phyloP scores from a whole-genome alignment of 176 grass and related monocot species.

The Oryza coarctata region DNA sequence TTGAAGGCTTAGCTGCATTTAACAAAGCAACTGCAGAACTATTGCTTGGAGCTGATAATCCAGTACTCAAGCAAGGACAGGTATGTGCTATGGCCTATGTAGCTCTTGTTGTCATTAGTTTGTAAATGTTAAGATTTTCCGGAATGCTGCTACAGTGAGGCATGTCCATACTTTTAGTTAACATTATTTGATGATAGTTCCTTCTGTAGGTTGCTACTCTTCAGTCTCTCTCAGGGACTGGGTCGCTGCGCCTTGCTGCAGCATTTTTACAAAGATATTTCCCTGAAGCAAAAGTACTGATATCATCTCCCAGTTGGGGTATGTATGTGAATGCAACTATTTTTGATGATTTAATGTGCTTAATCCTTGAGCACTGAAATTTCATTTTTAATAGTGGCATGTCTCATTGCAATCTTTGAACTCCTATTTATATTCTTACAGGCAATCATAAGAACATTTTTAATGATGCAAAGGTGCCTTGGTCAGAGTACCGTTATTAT shows the following conservation, averaged over 20 bases:
- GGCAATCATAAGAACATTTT: conserved; percentile 99
- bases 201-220: conserved; percentile 78
- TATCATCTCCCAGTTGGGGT: conserved; percentile 98
- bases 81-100: conserved; percentile 38
- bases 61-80: conserved; percentile 63
- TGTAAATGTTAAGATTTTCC: background rate
- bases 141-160: background rate
- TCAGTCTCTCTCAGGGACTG: conserved; percentile 90
- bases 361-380: background rate
- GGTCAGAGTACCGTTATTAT: conserved; percentile 97
- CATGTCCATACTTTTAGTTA: conserved; percentile 21
- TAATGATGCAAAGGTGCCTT: conserved; percentile 95
- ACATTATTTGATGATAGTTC: conserved; percentile 10
- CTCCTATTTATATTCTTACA: conserved; percentile 41
- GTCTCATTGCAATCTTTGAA: background rate
- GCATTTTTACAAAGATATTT: conserved; percentile 99
- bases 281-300: conserved; percentile 79
- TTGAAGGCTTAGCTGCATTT: conserved; percentile 93
- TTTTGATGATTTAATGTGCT: conserved; percentile 24
- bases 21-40: conserved; percentile 92
- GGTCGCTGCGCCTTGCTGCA: conserved; percentile 83
- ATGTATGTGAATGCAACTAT: conserved; percentile 26
- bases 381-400: background rate
- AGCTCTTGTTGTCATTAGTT: background rate
- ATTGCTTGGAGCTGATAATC: conserved; percentile 81